Conservation (phyloP, 306 rosid genomes). For the Cajanus cajan region DNA sequence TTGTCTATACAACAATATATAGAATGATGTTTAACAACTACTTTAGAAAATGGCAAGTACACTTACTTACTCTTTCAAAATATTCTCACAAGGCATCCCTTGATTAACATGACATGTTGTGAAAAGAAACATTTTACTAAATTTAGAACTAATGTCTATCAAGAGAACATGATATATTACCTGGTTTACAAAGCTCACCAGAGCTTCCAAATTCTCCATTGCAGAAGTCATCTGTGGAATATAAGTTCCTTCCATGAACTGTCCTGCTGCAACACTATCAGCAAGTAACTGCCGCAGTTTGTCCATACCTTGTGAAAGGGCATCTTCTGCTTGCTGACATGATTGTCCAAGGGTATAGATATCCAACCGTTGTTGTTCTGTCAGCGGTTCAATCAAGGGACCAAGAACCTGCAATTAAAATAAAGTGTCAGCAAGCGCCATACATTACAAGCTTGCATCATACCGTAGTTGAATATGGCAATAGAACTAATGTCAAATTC, state of each 20-base stretch:
- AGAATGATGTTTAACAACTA: not conserved
- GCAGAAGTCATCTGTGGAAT: slow-evolving; percentile 66
- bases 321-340: slow-evolving; percentile 97
- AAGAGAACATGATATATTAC: slow-evolving; percentile 38
- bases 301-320: slow-evolving; percentile 92
- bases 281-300: slow-evolving; percentile 76
- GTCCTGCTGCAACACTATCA: slow-evolving; percentile 70
- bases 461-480: not conserved
- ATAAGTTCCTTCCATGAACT: slow-evolving; percentile 56
- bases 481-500: not conserved
- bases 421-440: not conserved
- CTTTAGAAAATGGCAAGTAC: not conserved
- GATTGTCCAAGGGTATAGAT: slow-evolving; percentile 71
- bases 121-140: not conserved
- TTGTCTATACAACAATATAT: not conserved
- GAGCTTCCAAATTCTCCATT: slow-evolving; percentile 76
- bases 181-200: slow-evolving; percentile 75
- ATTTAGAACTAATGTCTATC: not conserved
- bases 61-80: not conserved
- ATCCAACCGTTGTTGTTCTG: slow-evolving; percentile 63
- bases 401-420: slow-evolving; percentile 67
- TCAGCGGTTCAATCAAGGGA: slow-evolving; percentile 68
- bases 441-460: not conserved
- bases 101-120: not conserved
- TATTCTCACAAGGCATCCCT: not conserved